A percentile compares a stretch with the other conserved stretches of the same genome.
Evolutionary conservation across 495 filamentous ascomycete species (phyloP).

Genomic region (Cercophora newfieldiana): DNA sequence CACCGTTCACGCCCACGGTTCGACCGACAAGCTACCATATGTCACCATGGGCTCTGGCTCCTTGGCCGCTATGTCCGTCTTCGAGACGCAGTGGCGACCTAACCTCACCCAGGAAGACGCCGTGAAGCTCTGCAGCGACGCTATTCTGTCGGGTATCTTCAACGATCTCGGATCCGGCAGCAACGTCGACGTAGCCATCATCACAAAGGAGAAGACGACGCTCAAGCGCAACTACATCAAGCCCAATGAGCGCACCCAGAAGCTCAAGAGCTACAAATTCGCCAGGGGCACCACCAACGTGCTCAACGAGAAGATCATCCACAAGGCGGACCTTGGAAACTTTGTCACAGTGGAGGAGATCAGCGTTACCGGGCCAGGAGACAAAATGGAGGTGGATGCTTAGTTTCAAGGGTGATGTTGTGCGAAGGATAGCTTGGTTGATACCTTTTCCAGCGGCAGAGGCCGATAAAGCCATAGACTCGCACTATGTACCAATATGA

Average conservation of each 20-base stretch:
- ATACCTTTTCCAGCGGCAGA: not conserved
- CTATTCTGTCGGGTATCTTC: conserved; percentile 97
- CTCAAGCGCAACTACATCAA: conserved; percentile 86
- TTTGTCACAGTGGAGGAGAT: conserved; percentile 92
- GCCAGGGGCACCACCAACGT: conserved; percentile 84
- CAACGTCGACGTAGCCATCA: conserved; percentile 96
- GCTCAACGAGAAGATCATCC: conserved; percentile 90
- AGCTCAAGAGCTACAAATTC: conserved; percentile 92
- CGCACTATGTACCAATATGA: not conserved
- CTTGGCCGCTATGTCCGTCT: conserved; percentile 95
- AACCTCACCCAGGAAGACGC: conserved; percentile 77
- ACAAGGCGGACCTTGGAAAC: conserved; percentile 88
- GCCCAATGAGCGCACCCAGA: conserved; percentile 88
- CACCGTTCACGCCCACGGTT: conserved; percentile 98
- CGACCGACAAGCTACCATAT: conserved; percentile 98
- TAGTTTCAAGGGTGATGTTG: conserved; percentile 41
- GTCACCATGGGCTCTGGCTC: conserved; percentile 98
- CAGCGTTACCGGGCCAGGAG: conserved; percentile 58
- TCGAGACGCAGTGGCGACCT: conserved; percentile 93
- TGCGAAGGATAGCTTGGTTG: not conserved
- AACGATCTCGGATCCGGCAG: conserved; percentile 97
- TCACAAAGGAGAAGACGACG: conserved; percentile 89
- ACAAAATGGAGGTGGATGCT: conserved; percentile 94
- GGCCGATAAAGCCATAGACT: not conserved
- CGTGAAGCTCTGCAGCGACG: conserved; percentile 76